Conservation (phyloP, 345 rosid species). For the Erucastrum elatum region DNA sequence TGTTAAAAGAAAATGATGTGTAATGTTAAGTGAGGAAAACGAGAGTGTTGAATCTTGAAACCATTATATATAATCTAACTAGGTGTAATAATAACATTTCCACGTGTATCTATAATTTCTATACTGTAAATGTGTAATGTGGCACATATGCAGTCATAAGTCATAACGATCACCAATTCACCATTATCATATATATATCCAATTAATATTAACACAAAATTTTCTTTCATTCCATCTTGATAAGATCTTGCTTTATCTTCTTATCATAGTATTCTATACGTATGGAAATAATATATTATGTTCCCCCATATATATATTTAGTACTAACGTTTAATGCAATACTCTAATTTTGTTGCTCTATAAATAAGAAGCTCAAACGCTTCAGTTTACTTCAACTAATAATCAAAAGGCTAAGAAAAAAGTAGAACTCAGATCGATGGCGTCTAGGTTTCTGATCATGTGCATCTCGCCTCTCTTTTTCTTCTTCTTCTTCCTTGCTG, state of each 20-base stretch:
- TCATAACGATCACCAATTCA: neutral
- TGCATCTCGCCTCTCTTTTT: conserved; percentile 8
- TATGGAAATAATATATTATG: neutral
- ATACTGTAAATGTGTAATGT: no score
- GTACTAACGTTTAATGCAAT: neutral
- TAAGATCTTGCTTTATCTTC: neutral
- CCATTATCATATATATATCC: neutral
- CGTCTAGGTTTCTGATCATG: conserved; percentile 20
- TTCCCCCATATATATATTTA: conserved; percentile 10
- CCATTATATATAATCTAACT: no score
- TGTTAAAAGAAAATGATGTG: no score
- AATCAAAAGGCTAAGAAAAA: neutral
- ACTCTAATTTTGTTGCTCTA: neutral
- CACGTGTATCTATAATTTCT: no score
- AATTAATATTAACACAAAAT: neutral
- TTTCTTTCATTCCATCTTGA: conserved; percentile 23
- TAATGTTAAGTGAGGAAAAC: no score
- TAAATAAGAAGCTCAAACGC: conserved; percentile 35
- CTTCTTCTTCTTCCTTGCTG: conserved; percentile 22
- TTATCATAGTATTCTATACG: neutral
- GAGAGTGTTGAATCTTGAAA: no score
- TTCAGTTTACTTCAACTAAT: neutral
- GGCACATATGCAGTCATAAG: no score
- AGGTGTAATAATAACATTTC: no score
- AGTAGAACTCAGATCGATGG: conserved; percentile 14